phyloP scores from a whole-genome alignment of 768 basidiomycete species.

The Clitopilus passeckerianus region DNA sequence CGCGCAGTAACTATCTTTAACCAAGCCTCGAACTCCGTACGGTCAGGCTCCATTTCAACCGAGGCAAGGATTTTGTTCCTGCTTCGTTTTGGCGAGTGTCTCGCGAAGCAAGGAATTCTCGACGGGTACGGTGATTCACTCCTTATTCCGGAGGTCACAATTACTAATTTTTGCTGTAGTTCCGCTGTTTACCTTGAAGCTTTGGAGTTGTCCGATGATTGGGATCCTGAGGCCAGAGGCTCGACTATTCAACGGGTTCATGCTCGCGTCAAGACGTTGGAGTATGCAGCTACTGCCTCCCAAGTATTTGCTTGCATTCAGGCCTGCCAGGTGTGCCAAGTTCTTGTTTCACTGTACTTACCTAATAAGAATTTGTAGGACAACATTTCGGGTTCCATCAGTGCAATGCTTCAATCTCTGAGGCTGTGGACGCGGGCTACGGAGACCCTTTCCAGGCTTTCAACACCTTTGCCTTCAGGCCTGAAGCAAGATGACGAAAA shows the following conservation, averaged over 20 bases:
- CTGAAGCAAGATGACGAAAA: slow-evolving; percentile 36
- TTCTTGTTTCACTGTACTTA: not conserved
- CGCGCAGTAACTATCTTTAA: slow-evolving; percentile 64
- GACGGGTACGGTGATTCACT: not conserved
- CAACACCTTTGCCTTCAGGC: slow-evolving; percentile 24
- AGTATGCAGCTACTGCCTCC: slow-evolving; percentile 70
- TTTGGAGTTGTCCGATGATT: slow-evolving; percentile 33
- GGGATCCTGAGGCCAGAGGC: slow-evolving; percentile 40
- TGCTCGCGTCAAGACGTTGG: slow-evolving; percentile 52
- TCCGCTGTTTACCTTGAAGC: slow-evolving; percentile 51
- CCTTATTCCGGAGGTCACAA: not conserved
- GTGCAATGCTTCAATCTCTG: slow-evolving; percentile 61
- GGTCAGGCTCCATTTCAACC: slow-evolving; percentile 39
- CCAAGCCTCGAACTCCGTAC: slow-evolving; percentile 44
- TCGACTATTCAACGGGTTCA: slow-evolving; percentile 56
- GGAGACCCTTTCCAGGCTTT: slow-evolving; percentile 60
- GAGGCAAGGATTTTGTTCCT: slow-evolving; percentile 51
- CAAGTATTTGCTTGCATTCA: slow-evolving; percentile 67
- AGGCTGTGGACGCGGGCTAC: slow-evolving; percentile 79
- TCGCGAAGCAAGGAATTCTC: slow-evolving; percentile 56
- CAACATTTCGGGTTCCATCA: slow-evolving; percentile 51
- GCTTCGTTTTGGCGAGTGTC: slow-evolving; percentile 61
- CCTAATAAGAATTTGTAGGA: slow-evolving; percentile 36
- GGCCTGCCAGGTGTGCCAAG: slow-evolving; percentile 47
- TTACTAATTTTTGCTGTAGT: not conserved